Conservation (phyloP, 2,329 filamentous ascomycete species). For the Fonsecaea pedrosoi region DNA sequence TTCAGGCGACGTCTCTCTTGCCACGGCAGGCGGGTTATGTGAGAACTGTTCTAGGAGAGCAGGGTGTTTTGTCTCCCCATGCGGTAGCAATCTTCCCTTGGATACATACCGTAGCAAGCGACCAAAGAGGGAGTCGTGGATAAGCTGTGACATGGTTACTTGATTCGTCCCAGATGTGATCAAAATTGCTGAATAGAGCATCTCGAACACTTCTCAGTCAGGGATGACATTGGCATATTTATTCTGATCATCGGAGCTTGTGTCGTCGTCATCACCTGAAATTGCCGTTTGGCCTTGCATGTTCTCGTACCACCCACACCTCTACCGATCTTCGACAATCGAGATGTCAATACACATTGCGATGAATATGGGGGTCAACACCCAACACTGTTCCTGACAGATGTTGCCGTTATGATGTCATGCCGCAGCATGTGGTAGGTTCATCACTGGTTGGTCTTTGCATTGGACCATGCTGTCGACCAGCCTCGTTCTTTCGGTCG, state of each 20-base stretch:
- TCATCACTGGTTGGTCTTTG: background rate
- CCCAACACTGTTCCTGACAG: background rate
- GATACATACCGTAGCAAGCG: background rate
- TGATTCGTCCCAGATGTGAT: background rate
- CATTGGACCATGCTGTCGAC: background rate
- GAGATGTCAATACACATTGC: background rate
- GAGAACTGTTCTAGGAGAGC: background rate
- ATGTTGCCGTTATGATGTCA: background rate
- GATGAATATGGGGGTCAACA: background rate
- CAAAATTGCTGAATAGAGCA: background rate
- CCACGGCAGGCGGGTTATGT: background rate
- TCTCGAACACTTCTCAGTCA: background rate
- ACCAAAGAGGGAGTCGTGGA: slow-evolving; percentile 6
- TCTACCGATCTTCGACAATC: background rate
- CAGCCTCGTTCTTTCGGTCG: slow-evolving; percentile 3
- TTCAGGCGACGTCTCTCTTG: slow-evolving; percentile 1
- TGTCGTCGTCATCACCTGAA: background rate
- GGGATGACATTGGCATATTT: background rate
- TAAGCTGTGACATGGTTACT: slow-evolving; percentile 1
- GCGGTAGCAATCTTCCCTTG: slow-evolving; percentile 1
- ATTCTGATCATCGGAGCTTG: background rate
- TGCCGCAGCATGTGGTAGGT: background rate
- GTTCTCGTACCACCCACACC: background rate
- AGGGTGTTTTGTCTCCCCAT: slow-evolving; percentile 1
- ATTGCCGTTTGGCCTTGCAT: background rate